Evolutionary conservation across 75 land plant genomes (phyloP), one percentile per base, ranked within the genome.

Genomic region (Sequoia sempervirens): DNA sequence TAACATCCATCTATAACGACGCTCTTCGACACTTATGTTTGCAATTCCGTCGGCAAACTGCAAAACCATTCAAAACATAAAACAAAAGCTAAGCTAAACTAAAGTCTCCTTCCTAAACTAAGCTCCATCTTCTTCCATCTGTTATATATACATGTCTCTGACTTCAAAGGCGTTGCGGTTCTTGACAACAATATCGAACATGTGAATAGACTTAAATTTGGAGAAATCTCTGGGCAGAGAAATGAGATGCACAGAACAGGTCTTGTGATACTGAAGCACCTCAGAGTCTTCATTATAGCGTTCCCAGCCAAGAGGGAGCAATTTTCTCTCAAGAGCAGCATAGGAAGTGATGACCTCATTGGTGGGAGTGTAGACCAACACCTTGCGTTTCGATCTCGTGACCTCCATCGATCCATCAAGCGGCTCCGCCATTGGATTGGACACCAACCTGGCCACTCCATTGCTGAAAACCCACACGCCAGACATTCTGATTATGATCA

Each of bases 171-270:
- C 40, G 64, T 85, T 86, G 74, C 92, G 93, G 86, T 89, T 92
- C 88, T 93, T 92, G 37, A 93, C 86, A 83, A 92, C 96, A 40
- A 95, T 89, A 84, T 95, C 96, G 64, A 89, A 93, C 94, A 95
- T 91, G 87, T 95, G 88, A 81, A 93, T 87, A 74, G 95, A 92
- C 79, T 82, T 92, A 72, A 95, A 90, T 79, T 69, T 85, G 85
- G 88, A 79, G 90, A 95, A 93, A 26, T 89, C 89, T 26, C 66
- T 84, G 52, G 96, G 96, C 40, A 95, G 88, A 75, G 96, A 92
- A 82, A 95, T 95, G 86, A 95, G 95, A 80, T 93, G 88, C 61
- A 85, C 83, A 38, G 91, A 88, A 58, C 87, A 87, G 37, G 80
- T 82, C 66, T 87, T 91, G 85, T 95, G 96, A 83, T 82, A 95